Base-by-base conservation (phyloP, 495 filamentous ascomycete species). In the Hyaloscypha bicolor region DNA sequence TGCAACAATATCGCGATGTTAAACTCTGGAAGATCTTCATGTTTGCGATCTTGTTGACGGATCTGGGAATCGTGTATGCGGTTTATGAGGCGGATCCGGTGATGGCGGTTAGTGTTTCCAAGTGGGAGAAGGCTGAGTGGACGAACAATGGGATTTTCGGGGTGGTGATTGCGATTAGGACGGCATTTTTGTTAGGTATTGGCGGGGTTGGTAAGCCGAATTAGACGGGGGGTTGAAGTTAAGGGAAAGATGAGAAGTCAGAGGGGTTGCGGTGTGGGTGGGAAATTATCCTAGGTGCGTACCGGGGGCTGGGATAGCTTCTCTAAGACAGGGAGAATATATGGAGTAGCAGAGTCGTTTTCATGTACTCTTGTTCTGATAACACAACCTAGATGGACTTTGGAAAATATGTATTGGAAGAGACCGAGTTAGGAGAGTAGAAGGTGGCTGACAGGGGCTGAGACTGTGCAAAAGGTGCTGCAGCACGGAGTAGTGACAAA, bases 141-240 rank as follows among this genome's bases (percentile, higher is more conserved):
- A 68, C 65, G 48, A 68, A 62, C 51, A 45, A 68, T 58, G 65
- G 65, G 48, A 68, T 68, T 63, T 63, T 68, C 32, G 65, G 33
- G 35, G 2, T 45, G 59, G 58, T 68, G 29, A 56, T 32, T 48
- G 59, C 30, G 31, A 33, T 68, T 4, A 48, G 65, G 19, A 57
- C 32, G 32, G 59, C 65, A 9, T 68, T 68, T 58, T 55, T 68
- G 31, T n/a, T 68, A 4, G 59, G 65, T n/a, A 51, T 63, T 25
- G 66, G 71, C 16, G 42, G 42, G 16, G 42, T 48, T 16, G 42
- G 0, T 65, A 68, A 25, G 37, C 64, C 19, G 6, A 35, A 35
- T 56, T 56, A 56, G 53, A 56, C 8, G 51, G 19, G n/a, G 8
- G 21, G 29, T 56, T 56, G 22, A 32, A 30, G 16, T 56, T 25